A percentile compares a stretch with the other conserved stretches of the same genome.
Conservation (phyloP, 2,329 filamentous ascomycete species). For the Triangularia verruculosa region DNA sequence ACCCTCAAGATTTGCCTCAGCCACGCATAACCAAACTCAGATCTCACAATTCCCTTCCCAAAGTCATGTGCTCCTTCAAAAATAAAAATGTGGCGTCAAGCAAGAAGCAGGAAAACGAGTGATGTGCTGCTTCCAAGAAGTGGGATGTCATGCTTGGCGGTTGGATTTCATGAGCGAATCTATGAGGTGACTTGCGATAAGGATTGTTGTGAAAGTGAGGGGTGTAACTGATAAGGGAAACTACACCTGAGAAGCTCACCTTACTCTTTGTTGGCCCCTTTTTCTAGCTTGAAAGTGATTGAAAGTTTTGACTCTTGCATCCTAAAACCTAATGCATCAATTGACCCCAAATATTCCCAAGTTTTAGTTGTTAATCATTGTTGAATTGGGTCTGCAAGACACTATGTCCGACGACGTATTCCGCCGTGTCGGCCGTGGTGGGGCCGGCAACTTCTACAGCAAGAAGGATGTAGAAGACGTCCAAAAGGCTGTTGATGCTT, state of each 20-base stretch:
- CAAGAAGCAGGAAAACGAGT: not conserved
- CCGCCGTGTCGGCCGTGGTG: slow-evolving; percentile 56
- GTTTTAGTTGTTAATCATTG: not conserved
- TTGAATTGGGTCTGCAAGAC: not conserved
- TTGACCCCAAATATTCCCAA: not conserved
- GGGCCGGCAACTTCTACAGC: slow-evolving; percentile 61
- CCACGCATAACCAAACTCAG: not conserved
- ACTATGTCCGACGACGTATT: slow-evolving; percentile 43
- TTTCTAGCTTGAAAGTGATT: not conserved
- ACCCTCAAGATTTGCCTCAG: not conserved
- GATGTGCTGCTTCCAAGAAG: not conserved
- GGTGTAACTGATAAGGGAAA: slow-evolving; percentile 2
- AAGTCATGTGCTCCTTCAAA: not conserved
- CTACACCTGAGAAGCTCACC: not conserved
- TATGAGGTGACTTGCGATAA: slow-evolving; percentile 5
- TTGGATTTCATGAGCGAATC: not conserved
- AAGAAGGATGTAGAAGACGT: slow-evolving; percentile 50
- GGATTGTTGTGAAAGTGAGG: not conserved
- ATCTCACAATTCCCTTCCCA: not conserved
- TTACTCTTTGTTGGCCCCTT: not conserved
- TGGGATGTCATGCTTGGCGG: not conserved
- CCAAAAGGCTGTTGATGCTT: slow-evolving; percentile 28
- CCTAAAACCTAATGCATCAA: not conserved
- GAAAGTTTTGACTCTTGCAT: not conserved
- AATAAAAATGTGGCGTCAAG: not conserved